Evolutionary conservation across 1,139 yeast genomes (phyloP), one percentile per base, ranked within the genome.

Genomic region (Casaregolazyma lundiana): DNA sequence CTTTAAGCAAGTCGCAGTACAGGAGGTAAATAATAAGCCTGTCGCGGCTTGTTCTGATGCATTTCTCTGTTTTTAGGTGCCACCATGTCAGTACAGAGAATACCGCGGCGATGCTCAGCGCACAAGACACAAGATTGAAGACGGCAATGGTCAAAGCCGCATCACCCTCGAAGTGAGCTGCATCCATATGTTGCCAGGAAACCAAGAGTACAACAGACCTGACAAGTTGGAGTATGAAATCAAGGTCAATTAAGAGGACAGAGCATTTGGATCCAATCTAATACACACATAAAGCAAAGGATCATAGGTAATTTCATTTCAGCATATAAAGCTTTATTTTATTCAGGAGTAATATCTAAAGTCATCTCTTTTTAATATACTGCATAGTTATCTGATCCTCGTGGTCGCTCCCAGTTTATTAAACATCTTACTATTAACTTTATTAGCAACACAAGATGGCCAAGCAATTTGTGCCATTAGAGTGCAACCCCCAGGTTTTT

Each of bases 401-500:
- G 7, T 7, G 34, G 7, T 16, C 34, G 34, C 19, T 22, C 24
- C 38, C 15, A 26, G 13, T n/a, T 35, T 7, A 35, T 21, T 18
- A 17, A 19, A n/a, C 38, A n/a, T 35, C n/a, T 34, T 21, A 16
- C 6, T 9, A 7, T 16, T 19, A 21, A 18, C 16, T 7, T 21
- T 13, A 18, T 6, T 17, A 17, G 19, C 22, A 16, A 35, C 21
- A 8, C 11, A 29, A 17, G 20, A 43, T 29, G 40, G 45, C 30
- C 38, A 59, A 61, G 46, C 55, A 56, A 1, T 68, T 88, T 35
- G 82, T 88, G 11, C 97, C 98, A 2, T 69, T 92, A 38, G 98
- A 92, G 63, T 86, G 95, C 11, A 88, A 89, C 57, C 98, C 98
- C 0, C 83, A 75, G 16, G 80, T 92, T 6, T 89, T 92, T 69